phyloP scores from a whole-genome alignment of 2,329 filamentous ascomycete genomes.

The Trichophyton rubrum region DNA sequence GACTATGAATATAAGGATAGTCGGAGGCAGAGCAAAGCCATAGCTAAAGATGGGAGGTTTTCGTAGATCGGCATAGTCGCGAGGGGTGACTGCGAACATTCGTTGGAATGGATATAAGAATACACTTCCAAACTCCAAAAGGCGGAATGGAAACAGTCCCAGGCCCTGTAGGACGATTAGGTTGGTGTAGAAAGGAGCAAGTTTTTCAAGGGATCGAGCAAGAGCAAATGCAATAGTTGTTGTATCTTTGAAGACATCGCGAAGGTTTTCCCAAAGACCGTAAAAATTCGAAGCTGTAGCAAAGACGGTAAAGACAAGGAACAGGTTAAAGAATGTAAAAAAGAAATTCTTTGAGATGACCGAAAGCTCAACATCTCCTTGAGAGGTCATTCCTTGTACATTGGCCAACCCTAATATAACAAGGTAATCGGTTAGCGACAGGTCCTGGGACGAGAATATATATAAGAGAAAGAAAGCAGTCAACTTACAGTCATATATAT shows the following conservation, averaged over 20 bases:
- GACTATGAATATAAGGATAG: conserved; percentile 84
- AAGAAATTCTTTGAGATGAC: conserved; percentile 98
- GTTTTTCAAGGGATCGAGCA: conserved; percentile 58
- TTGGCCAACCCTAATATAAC: conserved; percentile 54
- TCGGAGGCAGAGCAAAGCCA: conserved; percentile 87
- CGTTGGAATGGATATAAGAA: conserved; percentile 68
- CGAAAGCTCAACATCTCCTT: conserved; percentile 86
- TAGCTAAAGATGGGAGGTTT: conserved; percentile 85
- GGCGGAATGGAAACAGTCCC: conserved; percentile 83
- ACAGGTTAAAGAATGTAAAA: conserved; percentile 98
- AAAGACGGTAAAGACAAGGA: conserved; percentile 83
- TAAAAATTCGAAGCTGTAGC: conserved; percentile 67
- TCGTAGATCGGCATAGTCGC: conserved; percentile 72
- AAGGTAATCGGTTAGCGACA: background rate
- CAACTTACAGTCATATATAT: conserved; percentile 70
- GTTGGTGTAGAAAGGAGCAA: conserved; percentile 81
- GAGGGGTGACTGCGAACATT: conserved; percentile 69
- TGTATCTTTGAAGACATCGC: conserved; percentile 64
- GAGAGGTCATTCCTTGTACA: conserved; percentile 86
- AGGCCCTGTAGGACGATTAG: conserved; percentile 88
- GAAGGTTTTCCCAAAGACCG: conserved; percentile 50
- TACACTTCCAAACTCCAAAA: conserved; percentile 81
- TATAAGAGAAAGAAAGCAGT: no score
- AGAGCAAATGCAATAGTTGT: conserved; percentile 63
- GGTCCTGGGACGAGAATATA: no score